These are phyloP conservation scores for Butyriboletus loyo DNA, from an alignment of 768 basidiomycete genomes.

Conservation along the genomic window DNA sequence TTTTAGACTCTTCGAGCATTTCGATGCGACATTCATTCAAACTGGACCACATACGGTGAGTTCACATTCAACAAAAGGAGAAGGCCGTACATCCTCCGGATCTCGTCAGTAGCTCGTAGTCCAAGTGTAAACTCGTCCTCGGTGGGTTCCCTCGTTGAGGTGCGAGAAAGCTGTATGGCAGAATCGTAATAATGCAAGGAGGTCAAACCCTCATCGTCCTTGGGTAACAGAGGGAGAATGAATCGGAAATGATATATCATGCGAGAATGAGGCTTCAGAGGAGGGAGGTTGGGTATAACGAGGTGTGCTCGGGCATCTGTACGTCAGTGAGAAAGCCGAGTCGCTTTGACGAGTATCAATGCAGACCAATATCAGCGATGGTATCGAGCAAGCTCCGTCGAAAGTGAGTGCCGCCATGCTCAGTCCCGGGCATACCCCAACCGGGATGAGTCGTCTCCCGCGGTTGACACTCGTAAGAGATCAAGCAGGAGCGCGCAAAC, in stretches of 20 bases:
- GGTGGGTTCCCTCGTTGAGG: constrained; percentile 54
- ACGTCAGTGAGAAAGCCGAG: constrained; percentile 4
- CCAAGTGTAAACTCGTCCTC: constrained; percentile 68
- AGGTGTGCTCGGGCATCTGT: constrained; percentile 66
- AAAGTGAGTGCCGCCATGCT: constrained; percentile 59
- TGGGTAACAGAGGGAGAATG: constrained; percentile 58
- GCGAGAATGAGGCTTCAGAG: constrained; percentile 66
- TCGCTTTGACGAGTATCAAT: not conserved
- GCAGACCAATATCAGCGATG: constrained; percentile 63
- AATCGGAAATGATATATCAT: constrained; percentile 82
- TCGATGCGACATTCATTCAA: constrained; percentile 63
- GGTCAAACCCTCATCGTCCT: constrained; percentile 63
- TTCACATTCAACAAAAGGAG: not conserved
- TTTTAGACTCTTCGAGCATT: constrained; percentile 57
- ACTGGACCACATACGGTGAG: constrained; percentile 30
- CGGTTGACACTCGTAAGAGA: constrained; percentile 69
- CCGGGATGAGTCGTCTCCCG: constrained; percentile 64
- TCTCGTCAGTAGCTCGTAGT: constrained; percentile 57
- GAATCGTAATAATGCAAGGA: constrained; percentile 75
- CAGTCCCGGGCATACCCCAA: constrained; percentile 71
- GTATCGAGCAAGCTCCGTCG: constrained; percentile 69
- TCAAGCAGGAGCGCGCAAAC: constrained; percentile 69
- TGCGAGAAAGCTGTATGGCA: constrained; percentile 68
- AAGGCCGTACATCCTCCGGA: constrained; percentile 50
- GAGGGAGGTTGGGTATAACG: constrained; percentile 71